These are phyloP conservation scores for Kodamaea kakaduensis DNA, from an alignment of 805 yeast species.

Conservation along the genomic window DNA sequence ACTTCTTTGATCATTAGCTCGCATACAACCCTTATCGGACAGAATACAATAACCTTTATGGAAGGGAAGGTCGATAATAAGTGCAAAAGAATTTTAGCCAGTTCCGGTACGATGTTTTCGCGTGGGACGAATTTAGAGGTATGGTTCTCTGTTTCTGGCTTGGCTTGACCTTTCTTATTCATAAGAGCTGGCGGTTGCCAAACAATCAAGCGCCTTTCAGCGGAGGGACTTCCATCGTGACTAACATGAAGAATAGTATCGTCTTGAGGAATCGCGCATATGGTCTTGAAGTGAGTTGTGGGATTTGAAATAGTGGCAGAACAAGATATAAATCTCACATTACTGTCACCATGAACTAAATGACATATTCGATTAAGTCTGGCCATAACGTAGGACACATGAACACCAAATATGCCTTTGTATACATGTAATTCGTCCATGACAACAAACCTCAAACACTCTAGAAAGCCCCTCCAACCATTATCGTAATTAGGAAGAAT, in stretches of 20 bases:
- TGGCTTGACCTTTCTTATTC: conserved; percentile 47
- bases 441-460: conserved; percentile 64
- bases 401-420: conserved; percentile 87
- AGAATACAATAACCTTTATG: conserved; percentile 83
- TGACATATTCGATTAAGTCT: conserved; percentile 58
- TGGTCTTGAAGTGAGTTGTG: conserved; percentile 58
- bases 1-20: conserved; percentile 86
- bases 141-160: not conserved
- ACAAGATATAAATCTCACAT: conserved; percentile 73
- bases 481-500: conserved; percentile 69
- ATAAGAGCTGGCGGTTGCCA: conserved; percentile 78
- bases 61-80: conserved; percentile 51
- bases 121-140: conserved; percentile 34
- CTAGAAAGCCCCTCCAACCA: conserved; percentile 67
- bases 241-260: conserved; percentile 53
- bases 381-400: conserved; percentile 82
- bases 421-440: conserved; percentile 87
- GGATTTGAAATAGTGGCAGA: conserved; percentile 91
- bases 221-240: conserved; percentile 87
- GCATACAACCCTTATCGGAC: conserved; percentile 80
- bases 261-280: conserved; percentile 58
- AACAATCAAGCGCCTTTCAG: conserved; percentile 66
- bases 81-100: conserved; percentile 69
- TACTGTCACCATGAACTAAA: conserved; percentile 48
- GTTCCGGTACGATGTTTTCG: conserved; percentile 67